These are phyloP conservation scores for Solanum verrucosum DNA, from an alignment of 257 asterid species.

Conservation along the genomic window DNA sequence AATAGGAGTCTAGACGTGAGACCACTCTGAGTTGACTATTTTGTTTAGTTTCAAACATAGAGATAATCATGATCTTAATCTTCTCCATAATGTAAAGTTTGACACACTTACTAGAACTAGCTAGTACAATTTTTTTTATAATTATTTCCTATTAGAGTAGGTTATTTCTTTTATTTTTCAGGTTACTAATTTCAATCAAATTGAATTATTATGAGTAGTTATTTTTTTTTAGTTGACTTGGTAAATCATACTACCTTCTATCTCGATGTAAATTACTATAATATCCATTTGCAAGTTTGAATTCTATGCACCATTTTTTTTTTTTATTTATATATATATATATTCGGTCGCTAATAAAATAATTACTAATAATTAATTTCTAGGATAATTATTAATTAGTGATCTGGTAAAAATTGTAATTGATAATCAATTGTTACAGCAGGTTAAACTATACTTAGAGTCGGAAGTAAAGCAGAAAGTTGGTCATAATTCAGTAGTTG, in stretches of 20 bases:
- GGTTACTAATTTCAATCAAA: not conserved
- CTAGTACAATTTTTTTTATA: not conserved
- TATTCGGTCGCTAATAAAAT: not conserved
- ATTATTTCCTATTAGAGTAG: not conserved
- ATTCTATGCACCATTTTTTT: not conserved
- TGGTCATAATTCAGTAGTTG: not conserved
- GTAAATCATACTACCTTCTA: no score
- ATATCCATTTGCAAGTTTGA: no score
- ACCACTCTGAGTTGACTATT: constrained; percentile 25
- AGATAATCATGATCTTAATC: constrained; percentile 49
- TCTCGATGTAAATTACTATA: no score
- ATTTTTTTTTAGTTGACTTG: not conserved
- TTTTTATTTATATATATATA: not conserved
- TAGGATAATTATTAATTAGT: not conserved
- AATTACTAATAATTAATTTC: not conserved
- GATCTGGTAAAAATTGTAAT: not conserved
- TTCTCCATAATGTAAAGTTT: constrained; percentile 20
- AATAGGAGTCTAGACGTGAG: not conserved
- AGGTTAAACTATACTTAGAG: not conserved
- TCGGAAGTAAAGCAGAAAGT: not conserved
- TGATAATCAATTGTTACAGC: not conserved
- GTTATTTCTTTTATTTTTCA: not conserved
- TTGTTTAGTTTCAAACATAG: constrained; percentile 12
- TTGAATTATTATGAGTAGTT: not conserved
- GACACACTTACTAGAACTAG: not conserved